Percentiles rank a stretch among this genome's conserved stretches.
phyloP scores from a whole-genome alignment of 164 flowering plant species.

The Protea cynaroides region DNA sequence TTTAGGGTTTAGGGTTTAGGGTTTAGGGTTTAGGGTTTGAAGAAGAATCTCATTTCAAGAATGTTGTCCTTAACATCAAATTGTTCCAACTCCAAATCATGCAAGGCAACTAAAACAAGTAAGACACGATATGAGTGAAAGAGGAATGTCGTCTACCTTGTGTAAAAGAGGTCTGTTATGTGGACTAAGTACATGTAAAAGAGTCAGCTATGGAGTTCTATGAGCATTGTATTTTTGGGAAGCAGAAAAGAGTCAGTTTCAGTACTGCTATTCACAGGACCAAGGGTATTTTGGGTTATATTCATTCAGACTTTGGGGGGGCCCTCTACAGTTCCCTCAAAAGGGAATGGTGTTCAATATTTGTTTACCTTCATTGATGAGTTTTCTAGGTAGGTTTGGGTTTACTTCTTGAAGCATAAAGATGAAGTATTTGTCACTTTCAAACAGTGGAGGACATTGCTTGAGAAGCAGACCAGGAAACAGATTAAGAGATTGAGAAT shows the following conservation, averaged over 20 bases:
- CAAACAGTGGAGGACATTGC: background rate
- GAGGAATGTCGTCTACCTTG: slow-evolving; percentile 5
- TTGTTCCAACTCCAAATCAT: too few species aligned
- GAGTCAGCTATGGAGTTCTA: slow-evolving; percentile 20
- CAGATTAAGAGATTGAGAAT: too few species aligned
- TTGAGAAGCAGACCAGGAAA: slow-evolving; percentile 1
- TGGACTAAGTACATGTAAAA: background rate
- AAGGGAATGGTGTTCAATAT: background rate
- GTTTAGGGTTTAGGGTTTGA: too few species aligned
- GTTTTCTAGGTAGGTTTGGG: too few species aligned
- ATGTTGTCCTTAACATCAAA: background rate
- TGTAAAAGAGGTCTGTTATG: slow-evolving; percentile 2
- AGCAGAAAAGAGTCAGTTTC: too few species aligned
- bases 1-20: too few species aligned
- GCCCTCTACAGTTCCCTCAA: background rate
- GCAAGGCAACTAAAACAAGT: background rate
- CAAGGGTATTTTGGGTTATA: slow-evolving; percentile 7
- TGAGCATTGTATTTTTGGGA: slow-evolving; percentile 19
- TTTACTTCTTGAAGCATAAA: too few species aligned
- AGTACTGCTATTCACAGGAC: background rate
- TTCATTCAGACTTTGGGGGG: slow-evolving; percentile 11
- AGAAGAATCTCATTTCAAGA: too few species aligned
- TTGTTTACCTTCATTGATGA: background rate
- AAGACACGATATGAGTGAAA: slow-evolving; percentile 13
- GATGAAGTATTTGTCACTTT: too few species aligned